Evolutionary conservation across 1,139 yeast genomes (phyloP).

Genomic region (Spathaspora sp.): DNA sequence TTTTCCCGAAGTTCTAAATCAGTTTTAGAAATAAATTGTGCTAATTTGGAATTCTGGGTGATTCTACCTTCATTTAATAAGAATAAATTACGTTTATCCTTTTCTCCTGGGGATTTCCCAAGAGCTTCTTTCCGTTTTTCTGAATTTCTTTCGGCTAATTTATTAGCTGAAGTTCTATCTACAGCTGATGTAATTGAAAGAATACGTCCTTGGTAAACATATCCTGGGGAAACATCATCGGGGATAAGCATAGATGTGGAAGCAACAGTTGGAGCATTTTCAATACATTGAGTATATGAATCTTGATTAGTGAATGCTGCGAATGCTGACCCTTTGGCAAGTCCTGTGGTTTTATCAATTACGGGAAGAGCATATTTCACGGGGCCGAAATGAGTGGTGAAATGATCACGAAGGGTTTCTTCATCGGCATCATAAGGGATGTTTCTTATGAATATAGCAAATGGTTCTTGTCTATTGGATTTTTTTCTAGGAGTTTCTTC

Average conservation of each 20-base stretch:
- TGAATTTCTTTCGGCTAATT: slow-evolving; percentile 72
- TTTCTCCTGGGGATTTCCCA: slow-evolving; percentile 79
- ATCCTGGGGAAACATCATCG: slow-evolving; percentile 86
- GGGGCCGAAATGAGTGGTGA: slow-evolving; percentile 70
- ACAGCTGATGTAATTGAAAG: slow-evolving; percentile 82
- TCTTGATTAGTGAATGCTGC: slow-evolving; percentile 74
- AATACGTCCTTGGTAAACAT: slow-evolving; percentile 91
- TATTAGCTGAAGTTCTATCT: slow-evolving; percentile 81
- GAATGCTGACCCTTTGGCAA: slow-evolving; percentile 93
- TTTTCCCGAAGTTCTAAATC: slow-evolving; percentile 90
- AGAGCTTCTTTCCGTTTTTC: slow-evolving; percentile 68
- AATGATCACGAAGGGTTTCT: slow-evolving; percentile 76
- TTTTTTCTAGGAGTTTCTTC: slow-evolving; percentile 36
- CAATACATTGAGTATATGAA: slow-evolving; percentile 67
- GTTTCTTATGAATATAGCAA: slow-evolving; percentile 79
- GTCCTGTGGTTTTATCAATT: slow-evolving; percentile 77
- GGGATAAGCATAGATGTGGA: slow-evolving; percentile 81
- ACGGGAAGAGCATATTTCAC: slow-evolving; percentile 94
- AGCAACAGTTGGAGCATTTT: slow-evolving; percentile 75
- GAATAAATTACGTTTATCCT: slow-evolving; percentile 82
- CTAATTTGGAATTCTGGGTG: slow-evolving; percentile 75
- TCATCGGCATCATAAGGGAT: slow-evolving; percentile 93
- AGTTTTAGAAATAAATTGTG: slow-evolving; percentile 61
- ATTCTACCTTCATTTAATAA: slow-evolving; percentile 93
- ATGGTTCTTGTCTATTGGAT: slow-evolving; percentile 65